Evolutionary conservation across 257 asterid genomes (phyloP).

Genomic region (Lycium barbarum): DNA sequence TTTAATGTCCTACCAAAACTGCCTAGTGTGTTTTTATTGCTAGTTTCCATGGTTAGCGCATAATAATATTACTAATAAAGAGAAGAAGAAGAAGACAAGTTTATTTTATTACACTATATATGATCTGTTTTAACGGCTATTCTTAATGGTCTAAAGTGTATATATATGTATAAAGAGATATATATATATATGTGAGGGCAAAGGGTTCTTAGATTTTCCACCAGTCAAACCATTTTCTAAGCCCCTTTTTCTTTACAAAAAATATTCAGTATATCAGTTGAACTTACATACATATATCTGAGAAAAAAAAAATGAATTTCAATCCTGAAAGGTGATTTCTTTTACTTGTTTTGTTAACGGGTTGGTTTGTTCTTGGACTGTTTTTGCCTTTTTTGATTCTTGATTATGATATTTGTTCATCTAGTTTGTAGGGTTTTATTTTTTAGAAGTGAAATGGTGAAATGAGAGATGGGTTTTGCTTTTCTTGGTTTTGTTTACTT

Average conservation of each 20-base stretch:
- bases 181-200: not conserved
- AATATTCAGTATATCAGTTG: not conserved
- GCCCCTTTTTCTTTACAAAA: not conserved
- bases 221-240: conserved; percentile 19
- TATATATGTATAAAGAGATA: conserved; percentile 8
- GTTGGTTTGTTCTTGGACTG: not conserved
- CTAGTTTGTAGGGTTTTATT: conserved; percentile 32
- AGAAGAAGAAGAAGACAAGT: not conserved
- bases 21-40: not conserved
- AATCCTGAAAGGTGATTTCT: conserved; percentile 57
- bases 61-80: not conserved
- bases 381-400: conserved; percentile 14
- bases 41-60: not conserved
- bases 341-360: not conserved
- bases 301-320: conserved; percentile 47
- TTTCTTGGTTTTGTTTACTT: conserved; percentile 26
- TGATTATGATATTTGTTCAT: conserved; percentile 1
- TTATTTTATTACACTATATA: not conserved
- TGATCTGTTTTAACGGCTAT: conserved; percentile 46
- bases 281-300: conserved; percentile 25
- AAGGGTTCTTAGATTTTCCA: not conserved
- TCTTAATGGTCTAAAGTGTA: conserved; percentile 7
- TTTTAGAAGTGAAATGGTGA: conserved; percentile 26
- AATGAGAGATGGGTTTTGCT: conserved; percentile 37
- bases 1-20: conserved; percentile 12